phyloP scores from a whole-genome alignment of 148 eudicot genomes.

The Pouteria glomerata region DNA sequence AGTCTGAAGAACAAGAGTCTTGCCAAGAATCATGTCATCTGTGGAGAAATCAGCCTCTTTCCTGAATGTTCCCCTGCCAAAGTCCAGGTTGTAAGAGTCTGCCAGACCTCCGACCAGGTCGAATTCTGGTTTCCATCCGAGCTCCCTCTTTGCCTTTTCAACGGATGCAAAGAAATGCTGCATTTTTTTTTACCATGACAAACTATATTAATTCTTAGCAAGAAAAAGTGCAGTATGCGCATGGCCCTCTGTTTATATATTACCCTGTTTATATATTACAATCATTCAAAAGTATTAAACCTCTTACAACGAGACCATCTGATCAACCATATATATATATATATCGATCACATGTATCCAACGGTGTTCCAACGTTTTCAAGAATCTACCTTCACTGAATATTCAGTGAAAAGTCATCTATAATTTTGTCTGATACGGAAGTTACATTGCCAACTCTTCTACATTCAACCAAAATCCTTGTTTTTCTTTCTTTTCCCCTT shows the following conservation, averaged over 20 bases:
- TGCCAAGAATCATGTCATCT: constrained; percentile 90
- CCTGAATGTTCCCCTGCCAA: constrained; percentile 87
- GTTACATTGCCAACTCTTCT: too few species aligned
- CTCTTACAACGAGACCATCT: too few species aligned
- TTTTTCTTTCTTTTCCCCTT: too few species aligned
- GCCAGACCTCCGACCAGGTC: constrained; percentile 77
- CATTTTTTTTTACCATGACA: constrained; percentile 14
- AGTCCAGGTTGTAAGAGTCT: constrained; percentile 90
- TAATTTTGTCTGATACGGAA: neutral
- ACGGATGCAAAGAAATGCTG: constrained; percentile 98
- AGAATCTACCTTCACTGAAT: neutral
- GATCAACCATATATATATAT: too few species aligned
- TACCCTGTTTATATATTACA: too few species aligned
- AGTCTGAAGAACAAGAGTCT: constrained; percentile 51
- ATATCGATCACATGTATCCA: too few species aligned
- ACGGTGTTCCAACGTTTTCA: neutral
- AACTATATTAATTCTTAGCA: neutral
- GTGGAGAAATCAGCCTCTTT: constrained; percentile 91
- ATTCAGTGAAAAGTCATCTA: neutral
- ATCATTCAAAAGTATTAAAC: too few species aligned
- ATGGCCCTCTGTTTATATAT: neutral
- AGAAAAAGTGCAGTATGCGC: neutral
- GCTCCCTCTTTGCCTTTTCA: constrained; percentile 79
- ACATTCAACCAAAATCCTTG: too few species aligned
- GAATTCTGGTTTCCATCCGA: constrained; percentile 80